Evolutionary conservation across 148 eudicot genomes (phyloP).

Genomic region (Tetragonia tetragonoides): DNA sequence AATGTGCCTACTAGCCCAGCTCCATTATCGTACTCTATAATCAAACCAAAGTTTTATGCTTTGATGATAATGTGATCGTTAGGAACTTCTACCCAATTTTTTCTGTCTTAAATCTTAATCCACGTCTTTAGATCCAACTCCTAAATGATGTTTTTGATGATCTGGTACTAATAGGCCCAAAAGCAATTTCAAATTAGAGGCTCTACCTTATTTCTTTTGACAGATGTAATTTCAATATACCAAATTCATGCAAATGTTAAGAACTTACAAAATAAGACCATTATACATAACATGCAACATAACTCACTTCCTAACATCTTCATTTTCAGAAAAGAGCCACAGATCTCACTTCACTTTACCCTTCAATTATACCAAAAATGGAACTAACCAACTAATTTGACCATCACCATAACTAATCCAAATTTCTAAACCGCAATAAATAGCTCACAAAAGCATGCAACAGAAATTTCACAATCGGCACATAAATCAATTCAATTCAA

Average conservation of each 20-base stretch:
- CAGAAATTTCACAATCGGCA: background rate
- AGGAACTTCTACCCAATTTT: too few relatives aligned
- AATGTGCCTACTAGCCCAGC: too few relatives aligned
- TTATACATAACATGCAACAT: background rate
- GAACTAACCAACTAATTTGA: background rate
- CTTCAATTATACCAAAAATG: background rate
- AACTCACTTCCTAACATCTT: background rate
- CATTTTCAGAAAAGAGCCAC: background rate
- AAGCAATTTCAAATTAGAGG: too few relatives aligned
- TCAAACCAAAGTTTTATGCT: too few relatives aligned
- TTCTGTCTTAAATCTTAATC: background rate
- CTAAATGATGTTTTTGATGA: too few relatives aligned
- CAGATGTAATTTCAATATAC: too few relatives aligned
- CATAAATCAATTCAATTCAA: background rate
- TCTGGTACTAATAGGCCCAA: too few relatives aligned
- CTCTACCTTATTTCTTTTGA: too few relatives aligned
- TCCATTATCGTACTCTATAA: too few relatives aligned
- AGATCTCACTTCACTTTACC: constrained; percentile 1
- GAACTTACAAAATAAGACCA: too few relatives aligned
- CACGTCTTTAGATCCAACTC: too few relatives aligned
- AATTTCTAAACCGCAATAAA: background rate
- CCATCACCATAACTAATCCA: background rate
- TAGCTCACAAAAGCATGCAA: background rate
- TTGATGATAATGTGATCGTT: too few relatives aligned
- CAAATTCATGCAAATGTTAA: background rate